Conservation (phyloP, 2,329 filamentous ascomycete genomes). For the Sporothrix mexicana region DNA sequence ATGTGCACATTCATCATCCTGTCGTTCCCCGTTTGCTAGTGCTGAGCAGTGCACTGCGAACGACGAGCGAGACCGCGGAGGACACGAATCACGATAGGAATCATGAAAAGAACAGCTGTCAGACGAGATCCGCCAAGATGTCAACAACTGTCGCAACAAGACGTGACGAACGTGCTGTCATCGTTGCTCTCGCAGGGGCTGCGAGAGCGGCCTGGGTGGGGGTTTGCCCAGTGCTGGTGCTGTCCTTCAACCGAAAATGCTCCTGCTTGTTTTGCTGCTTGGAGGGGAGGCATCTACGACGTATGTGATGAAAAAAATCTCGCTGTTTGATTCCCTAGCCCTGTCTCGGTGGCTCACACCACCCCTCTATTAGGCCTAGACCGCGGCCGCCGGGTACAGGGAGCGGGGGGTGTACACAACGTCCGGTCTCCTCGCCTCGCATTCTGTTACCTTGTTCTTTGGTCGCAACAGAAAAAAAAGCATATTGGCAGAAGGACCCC, state of each 20-base stretch:
- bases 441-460: neutral
- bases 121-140: neutral
- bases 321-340: constrained; percentile 27
- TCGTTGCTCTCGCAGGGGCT: neutral
- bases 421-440: neutral
- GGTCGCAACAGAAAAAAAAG: neutral
- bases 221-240: neutral
- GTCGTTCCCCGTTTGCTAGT: neutral
- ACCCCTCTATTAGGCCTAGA: constrained; percentile 12
- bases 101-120: neutral
- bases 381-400: constrained; percentile 13
- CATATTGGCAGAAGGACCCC: neutral
- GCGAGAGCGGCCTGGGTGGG: constrained; percentile 10
- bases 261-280: neutral
- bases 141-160: constrained; percentile 15
- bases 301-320: constrained; percentile 23
- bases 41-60: constrained; percentile 12
- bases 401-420: neutral
- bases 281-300: neutral
- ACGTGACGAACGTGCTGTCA: constrained; percentile 2
- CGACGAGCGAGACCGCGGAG: neutral
- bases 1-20: constrained; percentile 1
- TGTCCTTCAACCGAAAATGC: neutral
- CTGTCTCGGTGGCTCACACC: constrained; percentile 17
- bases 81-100: neutral